These are phyloP conservation scores for Stagonosporopsis chrysanthemi DNA, from an alignment of 2,329 filamentous ascomycete species.

Conservation along the genomic window DNA sequence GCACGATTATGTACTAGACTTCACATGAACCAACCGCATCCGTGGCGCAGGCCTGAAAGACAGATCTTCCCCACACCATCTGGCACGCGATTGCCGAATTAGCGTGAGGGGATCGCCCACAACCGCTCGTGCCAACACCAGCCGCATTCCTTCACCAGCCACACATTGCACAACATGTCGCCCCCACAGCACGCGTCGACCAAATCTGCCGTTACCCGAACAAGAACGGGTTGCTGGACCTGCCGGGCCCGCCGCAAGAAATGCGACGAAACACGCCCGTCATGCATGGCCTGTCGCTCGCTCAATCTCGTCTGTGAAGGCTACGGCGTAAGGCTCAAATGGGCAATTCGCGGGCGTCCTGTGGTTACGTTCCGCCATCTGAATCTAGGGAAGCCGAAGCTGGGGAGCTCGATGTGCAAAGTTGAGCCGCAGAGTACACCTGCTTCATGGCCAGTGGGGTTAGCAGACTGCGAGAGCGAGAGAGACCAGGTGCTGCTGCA, in stretches of 20 bases:
- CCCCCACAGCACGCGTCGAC: background rate
- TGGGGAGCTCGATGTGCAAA: background rate
- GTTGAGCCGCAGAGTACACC: background rate
- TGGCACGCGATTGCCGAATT: slow-evolving; percentile 4
- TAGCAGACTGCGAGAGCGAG: background rate
- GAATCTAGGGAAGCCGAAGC: slow-evolving; percentile 6
- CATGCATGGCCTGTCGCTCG: slow-evolving; percentile 5
- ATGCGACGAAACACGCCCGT: slow-evolving; percentile 11
- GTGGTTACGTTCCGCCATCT: slow-evolving; percentile 5
- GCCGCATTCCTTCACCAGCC: slow-evolving; percentile 12
- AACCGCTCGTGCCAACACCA: slow-evolving; percentile 4
- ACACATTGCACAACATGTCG: slow-evolving; percentile 14
- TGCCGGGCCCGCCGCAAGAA: slow-evolving; percentile 19
- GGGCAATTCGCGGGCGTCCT: slow-evolving; percentile 9
- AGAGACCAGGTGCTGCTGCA: slow-evolving; percentile 9
- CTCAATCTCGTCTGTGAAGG: slow-evolving; percentile 15
- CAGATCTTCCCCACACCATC: background rate
- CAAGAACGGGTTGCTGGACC: slow-evolving; percentile 14
- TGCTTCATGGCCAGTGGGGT: background rate
- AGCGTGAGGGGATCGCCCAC: slow-evolving; percentile 14
- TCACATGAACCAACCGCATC: background rate
- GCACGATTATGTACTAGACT: background rate
- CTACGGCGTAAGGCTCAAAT: slow-evolving; percentile 14
- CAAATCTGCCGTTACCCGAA: slow-evolving; percentile 8
- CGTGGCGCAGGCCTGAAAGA: background rate